Base-by-base conservation (phyloP, 2,329 filamentous ascomycete genomes). In the Monosporascus sp. region DNA sequence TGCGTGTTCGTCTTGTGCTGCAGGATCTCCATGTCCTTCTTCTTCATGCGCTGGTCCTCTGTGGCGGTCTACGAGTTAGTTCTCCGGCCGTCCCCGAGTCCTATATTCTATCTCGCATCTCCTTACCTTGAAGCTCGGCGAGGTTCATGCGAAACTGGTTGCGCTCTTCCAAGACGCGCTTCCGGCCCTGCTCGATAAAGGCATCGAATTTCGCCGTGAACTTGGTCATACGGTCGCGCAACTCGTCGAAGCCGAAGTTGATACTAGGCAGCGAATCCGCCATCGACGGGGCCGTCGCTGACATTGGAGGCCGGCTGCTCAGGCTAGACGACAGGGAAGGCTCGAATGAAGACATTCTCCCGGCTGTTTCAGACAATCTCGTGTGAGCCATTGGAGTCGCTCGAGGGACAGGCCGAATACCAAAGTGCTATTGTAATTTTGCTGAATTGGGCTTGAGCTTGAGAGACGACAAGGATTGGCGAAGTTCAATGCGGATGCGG, bases 161-260 rank as follows among this genome's bases (percentile, higher is more conserved):
- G 66, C 91, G 85, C 76, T 97, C 92, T 65, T 97, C 91, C 7
- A 97, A 71, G 0, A 97, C 90, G 50, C 89, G 84, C 71, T 95
- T 95, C 49, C 93, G 82, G 0, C 92, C 91, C 59, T 89, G 86
- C 66, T 96, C 93, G 58, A 99, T 97, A 63, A 97, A 97, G 0
- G 86, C 85, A 68, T 99, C 94, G 64, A 99, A 99, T 62, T 85
- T 88, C 8, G 84, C 81, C 0, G 89, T 97, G 70, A 99, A 99
- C 58, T 89, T 90, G 51, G 87, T 82, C 94, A 99, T 97, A 72
- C 91, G 89, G 65, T 93, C 90, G 72, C 93, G 92, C 67, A 99
- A 74, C 62, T 97, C 90, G 64, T 97, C 92, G 71, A 97, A 97
- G 54, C 91, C 91, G 70, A 99, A 97, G 72, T 96, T 91, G 71